Base-by-base conservation (phyloP, 2,329 filamentous ascomycete genomes). In the Hypoxylon rubiginosum region DNA sequence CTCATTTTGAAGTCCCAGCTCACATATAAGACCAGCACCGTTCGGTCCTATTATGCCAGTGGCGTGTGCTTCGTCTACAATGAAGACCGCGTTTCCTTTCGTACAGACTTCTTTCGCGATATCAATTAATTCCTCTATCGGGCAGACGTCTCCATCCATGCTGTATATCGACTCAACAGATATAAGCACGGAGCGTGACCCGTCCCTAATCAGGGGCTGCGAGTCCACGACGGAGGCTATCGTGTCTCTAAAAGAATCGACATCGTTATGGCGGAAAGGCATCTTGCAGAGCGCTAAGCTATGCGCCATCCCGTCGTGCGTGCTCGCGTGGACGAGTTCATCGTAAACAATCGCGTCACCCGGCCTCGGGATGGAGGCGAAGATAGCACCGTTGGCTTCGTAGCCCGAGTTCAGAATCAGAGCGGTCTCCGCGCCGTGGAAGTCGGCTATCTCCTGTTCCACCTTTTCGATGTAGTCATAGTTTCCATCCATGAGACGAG, bases 401-500 rank as follows among this genome's bases (percentile, higher is more conserved):
- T 79, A 88, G 0, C 84, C 86, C 0, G 84, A 91, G 66, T 88
- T 88, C 71, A 90, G 86, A 0, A 92, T 76, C 0, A 92, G 77
- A 0, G 83, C 89, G 1, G 81, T 77, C 2, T 85, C 82, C 0
- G 88, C 87, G 17, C 82, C 77, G 72, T 92, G 88, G 72, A 91
- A 91, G 0, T 65, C 69, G 0, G 90, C 87, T 58, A 92, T 86
- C 69, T 92, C 90, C 0, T 89, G 32, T 19, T 72, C 71, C 7
- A 56, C 78, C n/a, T 82, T 74, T 64, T 90, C 84, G 0, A 88
- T 84, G 72, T 89, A 90, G 0, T 72, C 50, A 1, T 85, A 89
- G 72, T 91, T 92, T 2, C 90, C 90, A 68, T 91, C 88, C 3
- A 91, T 80, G 0, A 92, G 80, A 7, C 90, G 82, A 0, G 89